A percentile compares a stretch with the other conserved stretches of the same genome.
Conservation (phyloP, 2,329 filamentous ascomycete genomes). For the Sporothrix curviconia region DNA sequence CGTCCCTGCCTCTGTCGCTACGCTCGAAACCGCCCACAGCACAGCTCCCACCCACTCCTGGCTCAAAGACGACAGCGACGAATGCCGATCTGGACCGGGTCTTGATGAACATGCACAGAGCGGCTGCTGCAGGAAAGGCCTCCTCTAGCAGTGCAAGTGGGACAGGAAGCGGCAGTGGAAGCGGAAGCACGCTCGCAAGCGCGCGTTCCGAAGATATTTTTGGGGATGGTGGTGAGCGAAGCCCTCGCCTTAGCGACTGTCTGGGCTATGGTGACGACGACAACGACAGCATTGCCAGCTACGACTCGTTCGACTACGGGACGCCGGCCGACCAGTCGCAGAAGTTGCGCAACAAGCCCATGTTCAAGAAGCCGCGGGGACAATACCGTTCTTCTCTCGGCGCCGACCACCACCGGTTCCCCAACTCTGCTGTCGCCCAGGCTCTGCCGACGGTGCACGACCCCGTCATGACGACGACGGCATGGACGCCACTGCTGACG, state of each 20-base stretch:
- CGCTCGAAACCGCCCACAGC: constrained; percentile 3
- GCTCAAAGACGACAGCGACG: background rate
- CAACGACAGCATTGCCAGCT: constrained; percentile 16
- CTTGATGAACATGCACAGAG: constrained; percentile 20
- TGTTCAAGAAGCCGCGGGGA: too few species aligned
- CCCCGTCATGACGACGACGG: background rate
- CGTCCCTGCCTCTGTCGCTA: background rate
- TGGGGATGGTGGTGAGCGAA: constrained; percentile 19
- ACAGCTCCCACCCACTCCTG: background rate
- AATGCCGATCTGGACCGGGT: constrained; percentile 19
- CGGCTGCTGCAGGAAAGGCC: background rate
- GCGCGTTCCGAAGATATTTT: constrained; percentile 8
- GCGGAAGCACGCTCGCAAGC: constrained; percentile 1
- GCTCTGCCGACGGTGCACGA: constrained; percentile 5
- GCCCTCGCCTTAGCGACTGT: constrained; percentile 25
- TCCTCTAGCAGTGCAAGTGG: background rate
- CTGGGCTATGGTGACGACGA: constrained; percentile 21
- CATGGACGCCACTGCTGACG: too few species aligned
- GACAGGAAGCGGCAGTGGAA: constrained; percentile 2
- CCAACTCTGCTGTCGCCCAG: background rate
- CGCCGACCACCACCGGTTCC: background rate
- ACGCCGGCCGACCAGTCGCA: constrained; percentile 17
- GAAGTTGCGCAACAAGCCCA: too few species aligned
- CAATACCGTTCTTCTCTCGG: background rate
- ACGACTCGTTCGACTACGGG: constrained; percentile 14